phyloP scores from a whole-genome alignment of 2,329 filamentous ascomycete species.

The Knoxdaviesia proteae region DNA sequence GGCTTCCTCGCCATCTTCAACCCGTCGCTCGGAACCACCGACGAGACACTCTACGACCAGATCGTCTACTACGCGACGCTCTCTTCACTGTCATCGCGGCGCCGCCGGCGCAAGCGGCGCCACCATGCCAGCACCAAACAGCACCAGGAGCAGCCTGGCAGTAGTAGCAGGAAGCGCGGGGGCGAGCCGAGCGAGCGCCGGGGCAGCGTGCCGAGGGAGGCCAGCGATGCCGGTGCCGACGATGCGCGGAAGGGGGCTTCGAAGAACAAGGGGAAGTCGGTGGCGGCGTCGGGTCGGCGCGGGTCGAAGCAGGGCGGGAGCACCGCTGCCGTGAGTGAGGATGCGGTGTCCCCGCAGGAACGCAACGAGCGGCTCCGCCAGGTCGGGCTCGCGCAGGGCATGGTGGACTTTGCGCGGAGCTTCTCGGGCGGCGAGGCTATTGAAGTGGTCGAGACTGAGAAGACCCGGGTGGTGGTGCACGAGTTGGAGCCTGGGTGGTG shows the following conservation, averaged over 20 bases:
- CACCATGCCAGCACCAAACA: constrained; percentile 10
- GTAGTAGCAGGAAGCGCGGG: too few species aligned
- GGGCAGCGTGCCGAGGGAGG: neutral
- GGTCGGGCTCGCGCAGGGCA: constrained; percentile 89
- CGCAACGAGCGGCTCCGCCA: constrained; percentile 76
- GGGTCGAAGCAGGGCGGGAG: constrained; percentile 16
- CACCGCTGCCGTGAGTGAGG: constrained; percentile 11
- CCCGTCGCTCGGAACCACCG: constrained; percentile 47
- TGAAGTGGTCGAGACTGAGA: constrained; percentile 80
- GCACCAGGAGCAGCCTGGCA: constrained; percentile 8
- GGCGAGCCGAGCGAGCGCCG: neutral
- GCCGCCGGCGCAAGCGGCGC: constrained; percentile 20
- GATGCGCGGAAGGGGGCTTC: too few species aligned
- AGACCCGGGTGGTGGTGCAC: constrained; percentile 61
- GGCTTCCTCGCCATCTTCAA: constrained; percentile 93
- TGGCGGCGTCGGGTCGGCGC: neutral
- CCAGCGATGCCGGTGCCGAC: too few species aligned
- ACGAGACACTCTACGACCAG: constrained; percentile 48
- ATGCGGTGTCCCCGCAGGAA: constrained; percentile 33
- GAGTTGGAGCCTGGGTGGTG: constrained; percentile 89
- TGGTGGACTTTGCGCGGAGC: constrained; percentile 78
- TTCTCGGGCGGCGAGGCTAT: constrained; percentile 63
- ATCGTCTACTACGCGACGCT: constrained; percentile 81
- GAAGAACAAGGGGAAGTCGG: too few species aligned
- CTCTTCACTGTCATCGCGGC: constrained; percentile 17